Evolutionary conservation across 2,329 filamentous ascomycete species (phyloP).

Genomic region (Ophiocordyceps camponoti-rufipedis): DNA sequence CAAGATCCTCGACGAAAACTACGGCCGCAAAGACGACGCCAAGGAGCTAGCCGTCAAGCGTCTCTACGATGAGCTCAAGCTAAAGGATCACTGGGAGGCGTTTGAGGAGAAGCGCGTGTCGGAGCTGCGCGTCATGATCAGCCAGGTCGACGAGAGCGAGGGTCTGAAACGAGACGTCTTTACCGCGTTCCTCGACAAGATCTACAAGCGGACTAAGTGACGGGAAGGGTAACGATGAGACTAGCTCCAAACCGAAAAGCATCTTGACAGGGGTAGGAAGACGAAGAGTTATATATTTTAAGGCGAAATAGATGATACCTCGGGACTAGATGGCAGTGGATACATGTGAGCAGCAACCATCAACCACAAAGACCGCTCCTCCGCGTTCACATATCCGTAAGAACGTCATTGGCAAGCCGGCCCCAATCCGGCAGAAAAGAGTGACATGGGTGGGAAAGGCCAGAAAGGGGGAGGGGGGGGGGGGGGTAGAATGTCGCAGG

Average conservation of each 20-base stretch:
- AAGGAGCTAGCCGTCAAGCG: conserved; percentile 78
- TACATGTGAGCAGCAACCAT: background rate
- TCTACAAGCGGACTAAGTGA: conserved; percentile 95
- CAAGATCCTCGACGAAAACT: conserved; percentile 75
- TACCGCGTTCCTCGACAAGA: conserved; percentile 80
- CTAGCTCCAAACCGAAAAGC: background rate
- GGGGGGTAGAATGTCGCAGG: no score
- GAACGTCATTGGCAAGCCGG: background rate
- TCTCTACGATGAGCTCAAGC: conserved; percentile 68
- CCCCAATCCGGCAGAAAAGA: no score
- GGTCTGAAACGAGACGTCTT: conserved; percentile 86
- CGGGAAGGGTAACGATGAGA: background rate
- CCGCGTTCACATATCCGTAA: background rate
- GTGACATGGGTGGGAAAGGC: no score
- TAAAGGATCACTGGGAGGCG: conserved; percentile 67
- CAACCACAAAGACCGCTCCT: background rate
- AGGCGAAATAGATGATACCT: background rate
- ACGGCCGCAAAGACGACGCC: conserved; percentile 73
- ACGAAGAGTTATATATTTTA: background rate
- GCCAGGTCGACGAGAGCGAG: conserved; percentile 62
- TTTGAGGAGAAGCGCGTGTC: conserved; percentile 77
- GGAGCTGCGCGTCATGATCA: conserved; percentile 63
- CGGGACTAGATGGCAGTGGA: background rate
- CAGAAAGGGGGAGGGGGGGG: no score
- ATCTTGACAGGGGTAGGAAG: background rate